phyloP scores from a whole-genome alignment of 2,329 filamentous ascomycete genomes.

The Westerdykella aurantiaca region DNA sequence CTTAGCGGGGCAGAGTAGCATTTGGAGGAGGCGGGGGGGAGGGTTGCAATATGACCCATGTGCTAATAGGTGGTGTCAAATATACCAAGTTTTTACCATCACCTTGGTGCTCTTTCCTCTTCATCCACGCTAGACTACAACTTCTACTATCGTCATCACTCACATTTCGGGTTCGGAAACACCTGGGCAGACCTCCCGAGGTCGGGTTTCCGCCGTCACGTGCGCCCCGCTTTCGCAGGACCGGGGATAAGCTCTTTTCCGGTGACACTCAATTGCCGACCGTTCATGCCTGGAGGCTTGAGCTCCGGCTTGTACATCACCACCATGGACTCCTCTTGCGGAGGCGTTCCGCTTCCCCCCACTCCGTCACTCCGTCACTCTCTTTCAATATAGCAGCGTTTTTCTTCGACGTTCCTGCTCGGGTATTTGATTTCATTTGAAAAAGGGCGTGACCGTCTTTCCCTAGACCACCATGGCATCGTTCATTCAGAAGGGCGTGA shows the following conservation, averaged over 20 bases:
- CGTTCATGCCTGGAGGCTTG: slow-evolving; percentile 16
- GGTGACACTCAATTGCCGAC: slow-evolving; percentile 30
- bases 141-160: no score
- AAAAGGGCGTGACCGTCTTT: slow-evolving; percentile 1
- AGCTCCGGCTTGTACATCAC: slow-evolving; percentile 19
- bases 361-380: slow-evolving; percentile 2
- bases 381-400: neutral
- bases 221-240: slow-evolving; percentile 3
- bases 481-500: slow-evolving; percentile 57
- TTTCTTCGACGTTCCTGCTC: neutral
- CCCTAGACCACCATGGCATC: slow-evolving; percentile 32
- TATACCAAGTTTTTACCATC: neutral
- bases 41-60: neutral
- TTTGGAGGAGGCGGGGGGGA: neutral
- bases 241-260: slow-evolving; percentile 21
- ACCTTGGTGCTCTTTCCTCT: no score
- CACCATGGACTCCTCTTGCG: slow-evolving; percentile 16
- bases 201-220: neutral
- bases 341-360: slow-evolving; percentile 1
- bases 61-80: neutral
- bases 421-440: neutral
- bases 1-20: neutral
- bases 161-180: no score
- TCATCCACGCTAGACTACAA: no score
- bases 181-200: neutral